Evolutionary conservation across 2,329 filamentous ascomycete genomes (phyloP).

Genomic region (Cladobotryum protrusum): DNA sequence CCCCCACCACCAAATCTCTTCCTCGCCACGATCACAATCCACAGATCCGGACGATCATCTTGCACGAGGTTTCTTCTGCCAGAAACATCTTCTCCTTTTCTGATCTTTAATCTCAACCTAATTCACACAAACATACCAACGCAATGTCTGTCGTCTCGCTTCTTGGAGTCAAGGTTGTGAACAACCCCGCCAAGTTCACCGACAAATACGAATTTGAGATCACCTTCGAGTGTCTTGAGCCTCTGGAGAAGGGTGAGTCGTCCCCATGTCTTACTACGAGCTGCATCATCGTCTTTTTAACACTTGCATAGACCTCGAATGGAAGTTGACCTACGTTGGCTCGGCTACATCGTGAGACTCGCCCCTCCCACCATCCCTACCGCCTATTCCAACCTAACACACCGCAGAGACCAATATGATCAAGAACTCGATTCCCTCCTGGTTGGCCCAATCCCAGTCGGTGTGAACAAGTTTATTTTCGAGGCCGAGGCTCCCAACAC

Average conservation of each 20-base stretch:
- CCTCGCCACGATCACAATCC: not conserved
- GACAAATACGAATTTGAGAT: slow-evolving; percentile 97
- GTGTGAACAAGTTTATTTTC: slow-evolving; percentile 98
- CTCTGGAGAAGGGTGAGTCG: slow-evolving; percentile 75
- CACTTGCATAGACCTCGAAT: slow-evolving; percentile 72
- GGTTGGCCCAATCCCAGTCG: slow-evolving; percentile 93
- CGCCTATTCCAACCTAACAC: slow-evolving; percentile 16
- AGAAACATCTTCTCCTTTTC: not conserved
- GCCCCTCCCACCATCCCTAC: slow-evolving; percentile 11
- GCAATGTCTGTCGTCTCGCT: slow-evolving; percentile 93
- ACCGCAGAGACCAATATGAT: slow-evolving; percentile 70
- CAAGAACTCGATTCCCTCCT: slow-evolving; percentile 96
- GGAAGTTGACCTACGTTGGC: slow-evolving; percentile 98
- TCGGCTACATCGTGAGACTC: slow-evolving; percentile 83
- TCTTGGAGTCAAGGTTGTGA: slow-evolving; percentile 88
- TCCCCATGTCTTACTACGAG: not conserved
- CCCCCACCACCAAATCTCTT: not conserved
- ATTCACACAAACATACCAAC: not conserved
- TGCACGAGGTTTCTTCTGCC: not conserved
- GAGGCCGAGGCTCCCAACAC: slow-evolving; percentile 91
- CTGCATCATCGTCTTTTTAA: slow-evolving; percentile 14
- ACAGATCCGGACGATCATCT: not conserved
- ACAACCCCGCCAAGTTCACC: slow-evolving; percentile 93
- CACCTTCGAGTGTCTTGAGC: slow-evolving; percentile 95
- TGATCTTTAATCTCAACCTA: not conserved